Evolutionary conservation across 208 protist genomes (phyloP).

Genomic region (Crithidia mellificae): DNA sequence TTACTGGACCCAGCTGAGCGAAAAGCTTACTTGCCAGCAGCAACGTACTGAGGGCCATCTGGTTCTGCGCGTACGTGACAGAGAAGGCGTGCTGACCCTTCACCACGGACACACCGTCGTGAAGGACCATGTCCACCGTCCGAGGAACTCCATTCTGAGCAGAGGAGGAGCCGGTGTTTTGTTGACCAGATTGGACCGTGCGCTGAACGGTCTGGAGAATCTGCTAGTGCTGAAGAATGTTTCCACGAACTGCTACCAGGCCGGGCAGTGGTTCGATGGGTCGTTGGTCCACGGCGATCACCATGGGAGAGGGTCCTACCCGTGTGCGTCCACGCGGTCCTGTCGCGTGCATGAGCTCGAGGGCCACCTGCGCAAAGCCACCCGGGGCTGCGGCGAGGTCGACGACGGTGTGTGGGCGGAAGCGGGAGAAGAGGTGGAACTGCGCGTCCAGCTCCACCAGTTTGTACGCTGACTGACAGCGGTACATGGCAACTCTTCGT

Average conservation of each 20-base stretch:
- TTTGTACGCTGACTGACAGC: conserved; percentile 69
- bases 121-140: conserved; percentile 54
- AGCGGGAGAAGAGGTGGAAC: conserved; percentile 43
- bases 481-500: conserved; percentile 32
- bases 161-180: not conserved
- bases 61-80: conserved; percentile 75
- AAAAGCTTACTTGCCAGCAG: conserved; percentile 62
- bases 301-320: conserved; percentile 25
- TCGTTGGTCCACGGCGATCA: conserved; percentile 68
- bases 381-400: conserved; percentile 77
- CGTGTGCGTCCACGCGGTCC: not conserved
- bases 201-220: conserved; percentile 25
- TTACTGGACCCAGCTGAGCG: conserved; percentile 1
- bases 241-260: conserved; percentile 36
- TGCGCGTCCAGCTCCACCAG: conserved; percentile 59
- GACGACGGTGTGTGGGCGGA: conserved; percentile 42
- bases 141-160: not conserved
- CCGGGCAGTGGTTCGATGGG: conserved; percentile 48
- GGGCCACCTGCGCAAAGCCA: conserved; percentile 69
- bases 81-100: conserved; percentile 60
- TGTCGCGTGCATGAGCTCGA: conserved; percentile 48
- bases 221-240: conserved; percentile 53
- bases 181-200: not conserved
- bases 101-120: conserved; percentile 78
- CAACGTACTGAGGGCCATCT: conserved; percentile 69